Conservation (phyloP, 75 land plant genomes). For the Azolla pinnata region DNA sequence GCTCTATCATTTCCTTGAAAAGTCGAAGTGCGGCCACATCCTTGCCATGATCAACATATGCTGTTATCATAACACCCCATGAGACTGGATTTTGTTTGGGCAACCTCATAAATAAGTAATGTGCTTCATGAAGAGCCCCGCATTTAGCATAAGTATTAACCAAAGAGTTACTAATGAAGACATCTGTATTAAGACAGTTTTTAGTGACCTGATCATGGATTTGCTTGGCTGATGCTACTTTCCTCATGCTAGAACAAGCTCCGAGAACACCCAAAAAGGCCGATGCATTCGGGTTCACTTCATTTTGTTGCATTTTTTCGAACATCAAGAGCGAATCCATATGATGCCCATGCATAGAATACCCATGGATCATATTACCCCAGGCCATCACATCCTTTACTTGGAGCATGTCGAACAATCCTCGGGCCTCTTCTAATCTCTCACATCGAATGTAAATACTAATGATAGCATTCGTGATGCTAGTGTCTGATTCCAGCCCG, state of each 20-base stretch:
- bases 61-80: slow-evolving; percentile 24
- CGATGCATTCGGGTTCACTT: slow-evolving; percentile 27
- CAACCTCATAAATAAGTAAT: slow-evolving; percentile 19
- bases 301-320: slow-evolving; percentile 25
- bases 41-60: slow-evolving; percentile 10
- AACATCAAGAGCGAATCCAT: slow-evolving; percentile 31
- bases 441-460: slow-evolving; percentile 33
- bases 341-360: slow-evolving; percentile 9
- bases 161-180: slow-evolving; percentile 18
- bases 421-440: slow-evolving; percentile 31
- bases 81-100: slow-evolving; percentile 12
- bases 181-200: slow-evolving; percentile 8
- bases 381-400: slow-evolving; percentile 23
- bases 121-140: slow-evolving; percentile 16
- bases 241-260: slow-evolving; percentile 51
- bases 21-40: slow-evolving; percentile 12
- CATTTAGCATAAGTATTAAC: slow-evolving; percentile 19
- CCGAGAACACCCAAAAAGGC: slow-evolving; percentile 46
- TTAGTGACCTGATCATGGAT: slow-evolving; percentile 39
- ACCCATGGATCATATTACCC: slow-evolving; percentile 31
- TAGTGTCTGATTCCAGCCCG: slow-evolving; percentile 19
- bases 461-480: slow-evolving; percentile 31
- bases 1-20: slow-evolving; percentile 26
- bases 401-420: slow-evolving; percentile 14
- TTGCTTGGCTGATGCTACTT: slow-evolving; percentile 30